Evolutionary conservation across 2,329 filamentous ascomycete species (phyloP), one percentile per base, ranked within the genome.

Genomic region (Colletotrichum cuscutae): DNA sequence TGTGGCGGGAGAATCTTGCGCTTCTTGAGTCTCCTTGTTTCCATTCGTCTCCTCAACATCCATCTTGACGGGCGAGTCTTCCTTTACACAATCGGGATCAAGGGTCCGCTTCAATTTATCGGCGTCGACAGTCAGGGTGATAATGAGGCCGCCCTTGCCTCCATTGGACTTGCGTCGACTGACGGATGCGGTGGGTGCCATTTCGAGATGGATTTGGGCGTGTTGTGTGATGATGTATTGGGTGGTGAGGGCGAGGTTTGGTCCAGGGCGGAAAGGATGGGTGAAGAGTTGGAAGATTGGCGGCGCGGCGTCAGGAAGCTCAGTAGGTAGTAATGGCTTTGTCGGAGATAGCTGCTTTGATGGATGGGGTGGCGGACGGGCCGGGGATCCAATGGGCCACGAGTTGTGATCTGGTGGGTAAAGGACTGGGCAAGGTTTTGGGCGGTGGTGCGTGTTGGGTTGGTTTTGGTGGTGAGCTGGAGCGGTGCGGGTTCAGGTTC

Each of bases 91-190:
- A 28, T 81, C 81, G 30, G 85, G 81, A 75, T 86, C 84, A 75
- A 88, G 76, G 63, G 91, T 82, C 63, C 85, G 84, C 76, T 86
- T 86, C 65, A 93, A 83, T 74, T 82, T 84, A 22, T 84, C 79
- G 54, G 89, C 81, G 26, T 86, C 77, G 61, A 91, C 83, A 76
- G 85, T 88, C 67, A 92, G 80, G 8, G 85, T 90, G 78, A 91
- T 80, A 72, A 90, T 71, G 63, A 85, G 77, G 42, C 73, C 74
- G 15, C 68, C 63, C 76, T 80, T 81, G 67, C 65, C 68, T 37
- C 58, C 72, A 12, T 37, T 53, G 3, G 74, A 75, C 65, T 76
- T 76, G 52, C 73, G 75, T 65, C 75, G 73, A 46, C 53, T 71
- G 58, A 74, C 75, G 24, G 71, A 71, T 28, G 66, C n/a, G 28